phyloP scores from a whole-genome alignment of 495 filamentous ascomycete genomes.

The Penicillium crystallinum region DNA sequence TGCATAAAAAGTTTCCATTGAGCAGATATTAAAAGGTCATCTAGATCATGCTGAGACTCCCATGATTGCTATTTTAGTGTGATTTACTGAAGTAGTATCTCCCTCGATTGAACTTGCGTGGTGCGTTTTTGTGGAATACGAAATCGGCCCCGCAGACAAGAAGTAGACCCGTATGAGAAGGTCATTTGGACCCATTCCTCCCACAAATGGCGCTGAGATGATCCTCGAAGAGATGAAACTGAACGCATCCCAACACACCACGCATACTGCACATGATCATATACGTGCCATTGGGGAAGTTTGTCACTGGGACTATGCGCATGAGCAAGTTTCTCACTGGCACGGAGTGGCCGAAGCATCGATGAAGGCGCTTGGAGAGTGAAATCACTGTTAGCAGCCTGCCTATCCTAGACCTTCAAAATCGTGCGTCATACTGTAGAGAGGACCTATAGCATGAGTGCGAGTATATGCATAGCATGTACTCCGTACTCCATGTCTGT shows the following conservation, averaged over 20 bases:
- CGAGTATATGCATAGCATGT: too few species aligned
- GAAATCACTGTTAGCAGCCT: background rate
- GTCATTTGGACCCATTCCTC: constrained; percentile 18
- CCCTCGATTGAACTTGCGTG: constrained; percentile 25
- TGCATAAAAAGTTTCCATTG: too few species aligned
- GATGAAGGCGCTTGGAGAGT: constrained; percentile 1
- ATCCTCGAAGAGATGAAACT: constrained; percentile 6
- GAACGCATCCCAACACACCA: constrained; percentile 8
- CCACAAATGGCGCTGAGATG: constrained; percentile 3
- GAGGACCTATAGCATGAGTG: too few species aligned
- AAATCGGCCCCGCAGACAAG: constrained; percentile 12
- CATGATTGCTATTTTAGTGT: constrained; percentile 35
- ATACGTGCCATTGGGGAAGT: constrained; percentile 19
- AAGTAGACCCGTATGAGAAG: constrained; percentile 18
- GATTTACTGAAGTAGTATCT: constrained; percentile 32
- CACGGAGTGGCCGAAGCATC: constrained; percentile 8
- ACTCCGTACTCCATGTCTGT: too few species aligned
- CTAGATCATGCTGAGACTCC: constrained; percentile 6
- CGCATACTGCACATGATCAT: constrained; percentile 15
- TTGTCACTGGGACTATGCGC: constrained; percentile 9
- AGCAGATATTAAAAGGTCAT: too few species aligned
- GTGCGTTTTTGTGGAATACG: constrained; percentile 29
- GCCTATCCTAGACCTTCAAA: too few species aligned
- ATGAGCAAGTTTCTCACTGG: constrained; percentile 12
- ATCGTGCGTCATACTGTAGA: too few species aligned